These are phyloP conservation scores for Plasmodium adleri DNA, from an alignment of 169 alveolate genomes.

Conservation along the genomic window DNA sequence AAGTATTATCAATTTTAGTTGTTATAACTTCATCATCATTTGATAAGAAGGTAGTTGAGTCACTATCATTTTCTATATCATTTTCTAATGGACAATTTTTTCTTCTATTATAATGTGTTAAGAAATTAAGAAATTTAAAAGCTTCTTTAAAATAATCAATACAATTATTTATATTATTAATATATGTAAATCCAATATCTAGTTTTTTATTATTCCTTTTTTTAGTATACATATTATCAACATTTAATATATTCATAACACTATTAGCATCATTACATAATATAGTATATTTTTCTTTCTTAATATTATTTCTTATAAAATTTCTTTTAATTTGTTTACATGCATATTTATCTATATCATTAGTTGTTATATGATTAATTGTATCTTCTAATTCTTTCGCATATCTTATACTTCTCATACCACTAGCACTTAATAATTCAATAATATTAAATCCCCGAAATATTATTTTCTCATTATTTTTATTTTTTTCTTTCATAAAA, in stretches of 20 bases:
- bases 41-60: slow-evolving; percentile 24
- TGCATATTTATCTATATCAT: slow-evolving; percentile 90
- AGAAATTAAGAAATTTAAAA: slow-evolving; percentile 42
- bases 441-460: slow-evolving; percentile 84
- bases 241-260: slow-evolving; percentile 69
- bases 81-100: not conserved
- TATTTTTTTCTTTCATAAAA: slow-evolving; percentile 77
- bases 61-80: slow-evolving; percentile 7
- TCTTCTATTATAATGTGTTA: slow-evolving; percentile 30
- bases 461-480: slow-evolving; percentile 57
- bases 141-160: slow-evolving; percentile 61
- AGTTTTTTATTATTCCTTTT: slow-evolving; percentile 61
- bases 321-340: slow-evolving; percentile 80
- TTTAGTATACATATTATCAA: slow-evolving; percentile 35
- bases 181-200: slow-evolving; percentile 66
- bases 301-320: slow-evolving; percentile 75
- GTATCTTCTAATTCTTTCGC: slow-evolving; percentile 90
- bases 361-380: slow-evolving; percentile 85
- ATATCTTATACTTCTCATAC: slow-evolving; percentile 92
- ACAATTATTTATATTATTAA: slow-evolving; percentile 33
- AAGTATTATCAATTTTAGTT: not conserved
- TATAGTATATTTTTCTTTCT: slow-evolving; percentile 77
- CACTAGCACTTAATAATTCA: slow-evolving; percentile 87
- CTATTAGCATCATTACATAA: slow-evolving; percentile 85
- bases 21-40: not conserved